Percentiles rank a stretch among this genome's conserved stretches.
phyloP scores from a whole-genome alignment of 305 asterid species.

The Plantago rigida region DNA sequence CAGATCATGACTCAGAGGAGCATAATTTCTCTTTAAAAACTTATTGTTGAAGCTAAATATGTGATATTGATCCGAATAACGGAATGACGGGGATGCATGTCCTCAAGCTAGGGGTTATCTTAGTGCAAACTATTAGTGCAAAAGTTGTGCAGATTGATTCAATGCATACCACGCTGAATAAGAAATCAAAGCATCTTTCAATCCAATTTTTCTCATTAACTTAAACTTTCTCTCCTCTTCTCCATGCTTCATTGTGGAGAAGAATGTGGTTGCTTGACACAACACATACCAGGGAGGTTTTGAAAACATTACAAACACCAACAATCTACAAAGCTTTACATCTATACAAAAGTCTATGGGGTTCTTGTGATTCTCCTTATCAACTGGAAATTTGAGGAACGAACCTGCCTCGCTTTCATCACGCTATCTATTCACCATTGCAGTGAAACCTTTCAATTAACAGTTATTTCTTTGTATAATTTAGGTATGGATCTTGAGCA shows the following conservation, averaged over 20 bases:
- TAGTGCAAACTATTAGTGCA: too few species aligned
- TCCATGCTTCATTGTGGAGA: conserved; percentile 22
- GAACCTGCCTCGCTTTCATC: conserved; percentile 7
- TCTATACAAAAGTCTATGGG: conserved; percentile 41
- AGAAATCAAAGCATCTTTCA: background rate
- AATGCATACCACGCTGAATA: too few species aligned
- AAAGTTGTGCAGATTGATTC: too few species aligned
- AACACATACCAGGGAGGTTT: conserved; percentile 17
- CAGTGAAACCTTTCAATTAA: background rate
- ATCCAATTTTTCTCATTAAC: background rate
- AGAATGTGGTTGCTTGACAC: conserved; percentile 23
- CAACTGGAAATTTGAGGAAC: conserved; percentile 13
- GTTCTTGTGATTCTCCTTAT: conserved; percentile 20
- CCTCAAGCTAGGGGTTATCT: too few species aligned
- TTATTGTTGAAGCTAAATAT: too few species aligned
- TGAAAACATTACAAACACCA: conserved; percentile 10
- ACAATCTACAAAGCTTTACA: conserved; percentile 27
- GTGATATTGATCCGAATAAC: too few species aligned
- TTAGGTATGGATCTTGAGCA: conserved; percentile 80
- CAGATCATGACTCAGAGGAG: too few species aligned
- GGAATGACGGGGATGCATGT: too few species aligned
- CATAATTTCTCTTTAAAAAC: too few species aligned
- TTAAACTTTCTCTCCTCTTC: background rate
- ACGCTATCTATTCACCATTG: conserved; percentile 4
- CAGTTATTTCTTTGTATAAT: conserved; percentile 61